phyloP scores from a whole-genome alignment of 345 rosid species.

The Hibiscus syriacus region DNA sequence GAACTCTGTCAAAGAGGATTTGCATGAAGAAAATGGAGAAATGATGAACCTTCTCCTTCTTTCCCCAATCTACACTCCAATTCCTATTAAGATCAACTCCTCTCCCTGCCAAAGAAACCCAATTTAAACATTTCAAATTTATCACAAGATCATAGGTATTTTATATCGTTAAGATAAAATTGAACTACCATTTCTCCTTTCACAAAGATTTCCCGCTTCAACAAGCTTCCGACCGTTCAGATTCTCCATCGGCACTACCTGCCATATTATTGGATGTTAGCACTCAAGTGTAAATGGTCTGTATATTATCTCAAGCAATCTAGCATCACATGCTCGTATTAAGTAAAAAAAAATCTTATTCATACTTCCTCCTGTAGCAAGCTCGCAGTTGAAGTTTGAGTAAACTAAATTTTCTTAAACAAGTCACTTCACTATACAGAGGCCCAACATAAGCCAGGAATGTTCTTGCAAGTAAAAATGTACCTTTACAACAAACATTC shows the following conservation, averaged over 20 bases:
- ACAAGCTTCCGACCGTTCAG: slow-evolving; percentile 87
- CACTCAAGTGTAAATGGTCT: not conserved
- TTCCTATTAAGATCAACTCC: slow-evolving; percentile 97
- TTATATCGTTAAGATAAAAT: slow-evolving; percentile 5
- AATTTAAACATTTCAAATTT: slow-evolving; percentile 4
- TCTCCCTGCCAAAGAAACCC: slow-evolving; percentile 50
- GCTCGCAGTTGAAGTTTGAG: not conserved
- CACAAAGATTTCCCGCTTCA: slow-evolving; percentile 91
- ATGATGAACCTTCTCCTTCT: slow-evolving; percentile 74
- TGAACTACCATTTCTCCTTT: slow-evolving; percentile 77
- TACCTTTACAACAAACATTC: slow-evolving; percentile 79
- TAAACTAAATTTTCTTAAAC: not conserved
- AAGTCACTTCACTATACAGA: not conserved
- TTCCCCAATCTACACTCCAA: slow-evolving; percentile 99
- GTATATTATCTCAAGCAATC: not conserved
- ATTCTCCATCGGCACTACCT: slow-evolving; percentile 97
- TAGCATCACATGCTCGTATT: not conserved
- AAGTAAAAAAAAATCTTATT: not conserved
- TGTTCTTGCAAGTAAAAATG: not conserved
- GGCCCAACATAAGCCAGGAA: slow-evolving; percentile 5
- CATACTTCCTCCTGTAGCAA: not conserved
- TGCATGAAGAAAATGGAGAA: not conserved
- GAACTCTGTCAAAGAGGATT: slow-evolving; percentile 3
- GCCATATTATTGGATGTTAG: slow-evolving; percentile 16
- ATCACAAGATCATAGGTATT: slow-evolving; percentile 2